Evolutionary conservation across 148 eudicot species (phyloP), one percentile per base, ranked within the genome.

Genomic region (Chenopodium formosanum): DNA sequence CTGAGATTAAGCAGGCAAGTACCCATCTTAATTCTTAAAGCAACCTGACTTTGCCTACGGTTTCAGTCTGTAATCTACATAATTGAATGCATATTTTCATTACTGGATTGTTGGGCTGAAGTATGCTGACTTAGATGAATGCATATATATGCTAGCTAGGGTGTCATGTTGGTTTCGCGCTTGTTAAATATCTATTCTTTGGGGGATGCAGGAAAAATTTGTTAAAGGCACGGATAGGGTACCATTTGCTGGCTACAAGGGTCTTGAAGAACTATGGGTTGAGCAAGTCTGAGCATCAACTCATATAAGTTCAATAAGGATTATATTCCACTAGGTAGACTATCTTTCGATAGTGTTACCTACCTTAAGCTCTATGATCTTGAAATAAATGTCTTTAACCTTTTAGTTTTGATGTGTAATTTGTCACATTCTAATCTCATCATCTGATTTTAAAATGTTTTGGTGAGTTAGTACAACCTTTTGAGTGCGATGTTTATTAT

Each of bases 251-350:
- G 90, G 90, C 91, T 94, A 92, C 87, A 90, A 76, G 79, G 88
- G 90, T n/a, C 75, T 89, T 74, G 87, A 89, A 78, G 95, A 93
- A 74, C 88, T 92, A 7, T 93, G 94, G 95, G 94, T 92, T 82
- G 91, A 87, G 29, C 92, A 93, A 79, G 79, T 88, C 53, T 91
- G 82, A 89, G 76, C 50, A 47, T 68, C 44, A 9, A 32, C 40
- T n/a, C 12, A 3, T 1, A 65, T 7, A 60, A 60, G 65, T 60
- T 19, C 22, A 19, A 19, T 23, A 60, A 5, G 12, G 9, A 60
- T 60, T 22, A 5, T 60, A 60, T 2, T 53, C 14, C 60, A 17
- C 11, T 48, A 9, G 11, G 37, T 47, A 8, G 50, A 7, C 50
- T 47, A 47, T 47, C 9, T 47, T 7, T 9, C 7, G 7, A 47